Base-by-base conservation (phyloP, 2,329 filamentous ascomycete species). In the Apiospora saccharicola region DNA sequence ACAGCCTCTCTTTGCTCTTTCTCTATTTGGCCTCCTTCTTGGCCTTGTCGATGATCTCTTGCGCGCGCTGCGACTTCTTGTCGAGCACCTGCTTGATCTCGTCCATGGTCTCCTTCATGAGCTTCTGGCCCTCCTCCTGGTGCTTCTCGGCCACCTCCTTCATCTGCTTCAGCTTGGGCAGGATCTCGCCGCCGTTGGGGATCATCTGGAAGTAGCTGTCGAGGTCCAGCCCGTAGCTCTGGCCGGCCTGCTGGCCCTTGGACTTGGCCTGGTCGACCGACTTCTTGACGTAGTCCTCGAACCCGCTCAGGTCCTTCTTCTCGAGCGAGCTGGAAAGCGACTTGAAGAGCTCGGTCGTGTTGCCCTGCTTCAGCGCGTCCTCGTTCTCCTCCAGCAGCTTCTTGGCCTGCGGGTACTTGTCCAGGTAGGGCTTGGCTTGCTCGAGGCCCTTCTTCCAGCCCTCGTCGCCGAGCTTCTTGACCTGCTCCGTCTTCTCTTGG, bases 321-420 rank as follows among this genome's bases (percentile, higher is more conserved):
- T 90, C 86, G 13, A 88, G 86, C 0, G 91, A 89, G 1, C 86
- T 85, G 81, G 89, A 90, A 70, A 91, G 85, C 79, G 90, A 89
- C 70, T 90, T 83, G 78, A 91, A 92, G 0, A 94, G 81, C 76
- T 93, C 89, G 69, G 85, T 83, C 19, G 89, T 82, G 76, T 94
- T 92, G 22, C 92, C 92, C 74, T 89, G 83, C 84, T 92, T 94
- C 68, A 95, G 82, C 0, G 86, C 82, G 71, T 93, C 90, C 67
- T 87, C 86, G 81, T 95, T 95, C 78, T 92, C 85, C 84, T 94
- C 91, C 1, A 95, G 79, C 0, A 94, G 80, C 81, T 94, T 86
- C 85, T 94, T 94, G 72, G 93, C 83, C 83, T 93, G 85, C n/a
- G 92, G 92, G 81, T 90, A 93, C 86, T 94, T 94, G 76, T 94